These are phyloP conservation scores for Phytophthora uliginosa DNA, from an alignment of 352 stramenopile species.

Conservation along the genomic window DNA sequence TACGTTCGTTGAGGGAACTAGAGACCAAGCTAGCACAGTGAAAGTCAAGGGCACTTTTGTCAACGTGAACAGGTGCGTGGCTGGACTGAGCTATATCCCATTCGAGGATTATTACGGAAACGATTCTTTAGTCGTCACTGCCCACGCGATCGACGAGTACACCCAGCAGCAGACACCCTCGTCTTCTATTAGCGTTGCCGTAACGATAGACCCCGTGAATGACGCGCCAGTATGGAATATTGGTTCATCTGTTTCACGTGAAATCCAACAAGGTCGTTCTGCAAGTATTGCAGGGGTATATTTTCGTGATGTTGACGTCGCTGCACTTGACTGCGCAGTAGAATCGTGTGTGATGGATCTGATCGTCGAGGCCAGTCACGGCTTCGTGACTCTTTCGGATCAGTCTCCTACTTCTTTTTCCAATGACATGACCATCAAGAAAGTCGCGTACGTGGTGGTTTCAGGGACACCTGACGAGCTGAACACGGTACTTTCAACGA, in stretches of 20 bases:
- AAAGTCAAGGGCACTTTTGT: slow-evolving; percentile 52
- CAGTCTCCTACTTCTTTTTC: slow-evolving; percentile 23
- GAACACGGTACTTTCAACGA: slow-evolving; percentile 52
- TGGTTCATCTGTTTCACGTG: slow-evolving; percentile 27
- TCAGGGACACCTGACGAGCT: slow-evolving; percentile 44
- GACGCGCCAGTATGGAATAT: slow-evolving; percentile 66
- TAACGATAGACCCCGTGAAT: slow-evolving; percentile 64
- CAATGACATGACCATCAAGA: slow-evolving; percentile 21
- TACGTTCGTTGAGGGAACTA: slow-evolving; percentile 34
- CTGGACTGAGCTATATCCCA: slow-evolving; percentile 52
- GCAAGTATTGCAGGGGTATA: slow-evolving; percentile 49
- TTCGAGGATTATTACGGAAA: slow-evolving; percentile 50
- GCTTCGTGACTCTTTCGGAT: slow-evolving; percentile 47
- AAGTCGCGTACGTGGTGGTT: slow-evolving; percentile 42
- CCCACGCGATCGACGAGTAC: slow-evolving; percentile 59
- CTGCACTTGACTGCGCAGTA: slow-evolving; percentile 22
- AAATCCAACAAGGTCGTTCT: slow-evolving; percentile 31
- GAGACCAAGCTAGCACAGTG: slow-evolving; percentile 6
- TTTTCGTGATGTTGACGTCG: slow-evolving; percentile 61
- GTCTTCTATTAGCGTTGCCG: slow-evolving; percentile 34
- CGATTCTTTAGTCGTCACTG: slow-evolving; percentile 53
- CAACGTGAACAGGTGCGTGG: slow-evolving; percentile 54
- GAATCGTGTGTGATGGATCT: slow-evolving; percentile 63
- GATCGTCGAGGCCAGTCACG: slow-evolving; percentile 55
- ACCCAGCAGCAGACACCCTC: slow-evolving; percentile 41